Percentiles rank a stretch among this genome's conserved stretches.
Evolutionary conservation across 2,329 filamentous ascomycete genomes (phyloP).

Genomic region (Fusarium nygamai): DNA sequence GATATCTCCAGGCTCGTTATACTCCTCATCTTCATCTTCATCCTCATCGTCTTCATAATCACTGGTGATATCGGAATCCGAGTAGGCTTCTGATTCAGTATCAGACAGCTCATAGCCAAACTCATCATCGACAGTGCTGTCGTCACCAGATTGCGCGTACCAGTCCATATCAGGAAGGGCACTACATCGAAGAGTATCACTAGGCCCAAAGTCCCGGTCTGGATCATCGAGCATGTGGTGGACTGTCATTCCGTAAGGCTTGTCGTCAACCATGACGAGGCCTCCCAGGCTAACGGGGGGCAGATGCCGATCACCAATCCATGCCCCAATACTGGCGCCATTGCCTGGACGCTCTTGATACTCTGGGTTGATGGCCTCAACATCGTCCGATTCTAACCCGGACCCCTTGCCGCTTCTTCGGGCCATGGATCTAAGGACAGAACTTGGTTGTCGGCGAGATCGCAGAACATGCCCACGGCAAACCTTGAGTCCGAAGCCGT

Average conservation of each 20-base stretch:
- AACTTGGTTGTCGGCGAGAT: conserved; percentile 60
- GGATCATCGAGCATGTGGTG: conserved; percentile 92
- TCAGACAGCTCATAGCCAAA: conserved; percentile 71
- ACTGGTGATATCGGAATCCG: conserved; percentile 63
- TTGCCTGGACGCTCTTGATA: conserved; percentile 84
- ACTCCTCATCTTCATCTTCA: conserved; percentile 65
- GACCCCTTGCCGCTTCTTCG: conserved; percentile 44
- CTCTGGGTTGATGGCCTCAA: conserved; percentile 70
- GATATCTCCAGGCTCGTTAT: conserved; percentile 76
- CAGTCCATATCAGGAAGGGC: conserved; percentile 53
- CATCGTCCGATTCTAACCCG: conserved; percentile 51
- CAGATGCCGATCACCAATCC: conserved; percentile 83
- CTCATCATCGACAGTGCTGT: conserved; percentile 62
- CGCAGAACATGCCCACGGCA: conserved; percentile 74
- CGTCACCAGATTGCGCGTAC: conserved; percentile 54
- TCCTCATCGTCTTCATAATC: conserved; percentile 62
- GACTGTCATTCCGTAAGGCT: conserved; percentile 92
- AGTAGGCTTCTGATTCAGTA: conserved; percentile 65
- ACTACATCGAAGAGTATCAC: conserved; percentile 51
- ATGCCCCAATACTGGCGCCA: conserved; percentile 93
- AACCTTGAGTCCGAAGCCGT: conserved; percentile 74
- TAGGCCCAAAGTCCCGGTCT: conserved; percentile 54
- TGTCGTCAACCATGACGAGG: conserved; percentile 83
- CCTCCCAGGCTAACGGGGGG: conserved; percentile 93
- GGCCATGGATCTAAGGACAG: conserved; percentile 47